Base-by-base conservation (phyloP, 257 asterid genomes). In the Solanum raphanifolium region DNA sequence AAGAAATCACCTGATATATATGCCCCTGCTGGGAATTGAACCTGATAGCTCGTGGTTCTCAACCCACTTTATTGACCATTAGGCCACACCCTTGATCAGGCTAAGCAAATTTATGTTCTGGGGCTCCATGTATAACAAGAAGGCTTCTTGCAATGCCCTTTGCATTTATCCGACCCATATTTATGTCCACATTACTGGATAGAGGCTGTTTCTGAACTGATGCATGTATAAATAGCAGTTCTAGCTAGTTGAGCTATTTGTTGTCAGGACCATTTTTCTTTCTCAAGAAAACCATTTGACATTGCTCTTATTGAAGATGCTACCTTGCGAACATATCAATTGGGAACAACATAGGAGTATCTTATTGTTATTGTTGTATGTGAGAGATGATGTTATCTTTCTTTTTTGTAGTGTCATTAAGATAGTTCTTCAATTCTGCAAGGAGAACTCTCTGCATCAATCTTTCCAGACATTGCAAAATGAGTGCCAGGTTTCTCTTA, bases 381-480 rank as follows among this genome's bases (percentile, higher is more conserved):
- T 46, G 66, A 78, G 66, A 46, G 65, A 79, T 79, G 3, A 46
- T 81, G 41, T 46, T 81, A 29, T 46, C 66, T 81, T 43, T 46
- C 39, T 18, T 48, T 29, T 1, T 81, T 94, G 93, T 92, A 97
- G 99, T 90, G 99, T 97, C 86, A 95, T 97, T 89, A 97, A 97
- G 94, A 97, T 97, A 87, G 96, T 97, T 69, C 98, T 97, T 90
- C 99, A 95, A 83, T 97, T 97, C 91, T 97, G 98, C 97, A 97
- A 97, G 91, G 99, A 97, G 73, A 97, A 97, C 88, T 95, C 99
- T 38, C 91, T 97, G 91, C 98, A 97, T 81, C 98, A 95, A 89
- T 94, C 97, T 81, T 95, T 95, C 87, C 98, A 95, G 69, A 95
- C 96, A 9, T 91, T 97, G 87, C 99, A 97, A 92, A 95, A 92